These are phyloP conservation scores for Starmerella bombicola DNA, from an alignment of 805 yeast species.

Conservation along the genomic window DNA sequence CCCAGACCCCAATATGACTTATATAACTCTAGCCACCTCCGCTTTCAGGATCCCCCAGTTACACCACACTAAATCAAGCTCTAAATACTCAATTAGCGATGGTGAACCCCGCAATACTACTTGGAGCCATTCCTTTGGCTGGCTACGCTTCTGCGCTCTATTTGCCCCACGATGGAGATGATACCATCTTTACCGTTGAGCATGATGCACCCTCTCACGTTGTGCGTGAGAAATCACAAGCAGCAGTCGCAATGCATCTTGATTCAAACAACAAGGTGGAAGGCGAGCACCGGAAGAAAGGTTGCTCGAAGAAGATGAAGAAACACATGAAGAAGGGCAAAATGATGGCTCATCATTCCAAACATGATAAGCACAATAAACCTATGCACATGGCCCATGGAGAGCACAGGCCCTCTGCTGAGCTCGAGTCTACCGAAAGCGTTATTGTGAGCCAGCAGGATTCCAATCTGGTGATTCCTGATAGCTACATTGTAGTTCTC, in stretches of 20 bases:
- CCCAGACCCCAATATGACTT: not conserved
- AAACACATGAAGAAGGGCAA: not conserved
- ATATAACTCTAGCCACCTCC: not conserved
- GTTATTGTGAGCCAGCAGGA: constrained; percentile 4
- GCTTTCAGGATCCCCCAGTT: too few species aligned
- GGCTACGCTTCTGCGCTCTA: constrained; percentile 21
- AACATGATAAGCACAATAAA: not conserved
- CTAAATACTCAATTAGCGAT: constrained; percentile 14
- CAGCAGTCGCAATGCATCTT: not conserved
- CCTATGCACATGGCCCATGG: not conserved
- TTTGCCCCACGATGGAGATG: constrained; percentile 21
- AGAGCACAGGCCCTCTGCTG: not conserved
- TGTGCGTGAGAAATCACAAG: not conserved
- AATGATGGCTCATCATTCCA: not conserved
- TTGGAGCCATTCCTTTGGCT: constrained; percentile 19
- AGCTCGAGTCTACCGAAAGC: not conserved
- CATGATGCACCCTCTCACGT: constrained; percentile 2
- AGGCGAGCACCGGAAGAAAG: not conserved
- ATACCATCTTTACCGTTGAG: constrained; percentile 5
- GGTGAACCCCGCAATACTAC: constrained; percentile 22
- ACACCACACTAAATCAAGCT: too few species aligned
- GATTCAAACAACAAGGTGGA: not conserved
- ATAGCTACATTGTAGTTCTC: constrained; percentile 65
- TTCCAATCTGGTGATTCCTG: constrained; percentile 22
- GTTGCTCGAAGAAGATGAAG: not conserved